A percentile compares a stretch with the other conserved stretches of the same genome.
These are phyloP conservation scores for Groenewaldozyma salmanticensis DNA, from an alignment of 805 yeast species.

Conservation along the genomic window DNA sequence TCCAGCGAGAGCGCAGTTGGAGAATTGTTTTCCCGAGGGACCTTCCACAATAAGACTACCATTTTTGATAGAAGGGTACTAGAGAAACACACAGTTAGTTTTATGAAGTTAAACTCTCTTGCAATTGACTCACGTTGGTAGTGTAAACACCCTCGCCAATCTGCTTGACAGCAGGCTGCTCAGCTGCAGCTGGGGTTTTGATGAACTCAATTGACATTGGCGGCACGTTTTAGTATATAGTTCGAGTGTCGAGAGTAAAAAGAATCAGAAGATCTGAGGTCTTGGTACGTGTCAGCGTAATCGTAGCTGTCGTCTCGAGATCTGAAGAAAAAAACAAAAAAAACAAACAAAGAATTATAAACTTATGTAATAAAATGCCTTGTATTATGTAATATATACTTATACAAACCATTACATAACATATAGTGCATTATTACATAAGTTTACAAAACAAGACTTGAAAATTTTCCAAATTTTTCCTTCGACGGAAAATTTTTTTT, in stretches of 20 bases:
- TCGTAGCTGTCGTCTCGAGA: no score
- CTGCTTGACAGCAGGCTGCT: constrained; percentile 31
- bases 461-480: no score
- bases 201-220: constrained; percentile 37
- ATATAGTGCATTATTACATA: no score
- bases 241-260: background rate
- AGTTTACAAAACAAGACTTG: no score
- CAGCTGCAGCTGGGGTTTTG: constrained; percentile 48
- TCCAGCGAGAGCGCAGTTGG: constrained; percentile 44
- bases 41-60: constrained; percentile 91
- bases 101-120: background rate
- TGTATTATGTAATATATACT: no score
- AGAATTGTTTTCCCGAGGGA: constrained; percentile 70
- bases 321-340: no score
- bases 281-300: background rate
- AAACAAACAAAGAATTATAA: no score
- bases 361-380: no score
- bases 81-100: background rate
- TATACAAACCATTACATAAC: no score
- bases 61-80: constrained; percentile 66
- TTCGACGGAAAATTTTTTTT: no score
- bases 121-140: constrained; percentile 33
- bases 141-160: constrained; percentile 42
- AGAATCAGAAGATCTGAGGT: no score
- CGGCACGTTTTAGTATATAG: background rate